Evolutionary conservation across 208 protist species (phyloP).

Genomic region (Strigomonas culicis): DNA sequence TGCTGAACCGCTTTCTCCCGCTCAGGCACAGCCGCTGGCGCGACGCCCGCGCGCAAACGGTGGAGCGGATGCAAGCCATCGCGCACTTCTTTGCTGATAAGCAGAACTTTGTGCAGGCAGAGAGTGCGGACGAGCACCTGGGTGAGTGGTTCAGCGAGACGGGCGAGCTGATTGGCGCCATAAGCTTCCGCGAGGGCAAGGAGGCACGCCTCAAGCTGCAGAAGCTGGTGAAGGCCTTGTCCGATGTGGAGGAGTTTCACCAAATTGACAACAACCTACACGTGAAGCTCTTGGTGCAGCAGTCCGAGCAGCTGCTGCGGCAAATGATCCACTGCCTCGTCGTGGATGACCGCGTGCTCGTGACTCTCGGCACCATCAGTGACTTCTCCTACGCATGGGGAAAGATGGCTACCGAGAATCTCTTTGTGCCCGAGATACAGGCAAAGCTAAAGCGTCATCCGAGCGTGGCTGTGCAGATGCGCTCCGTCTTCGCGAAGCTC

Average conservation of each 20-base stretch:
- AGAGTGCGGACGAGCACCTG: slow-evolving; percentile 83
- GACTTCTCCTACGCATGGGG: slow-evolving; percentile 98
- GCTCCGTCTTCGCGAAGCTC: slow-evolving; percentile 97
- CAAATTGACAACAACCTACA: slow-evolving; percentile 88
- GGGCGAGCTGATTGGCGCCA: slow-evolving; percentile 47
- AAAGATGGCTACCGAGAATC: slow-evolving; percentile 83
- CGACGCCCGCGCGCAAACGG: slow-evolving; percentile 55
- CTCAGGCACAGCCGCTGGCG: slow-evolving; percentile 90
- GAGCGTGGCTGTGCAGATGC: slow-evolving; percentile 90
- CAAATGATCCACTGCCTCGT: slow-evolving; percentile 96
- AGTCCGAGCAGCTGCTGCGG: slow-evolving; percentile 80
- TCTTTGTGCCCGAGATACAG: slow-evolving; percentile 92
- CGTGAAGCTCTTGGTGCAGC: slow-evolving; percentile 91
- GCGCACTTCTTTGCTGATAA: slow-evolving; percentile 92
- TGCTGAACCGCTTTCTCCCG: slow-evolving; percentile 88
- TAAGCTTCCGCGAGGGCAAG: slow-evolving; percentile 49
- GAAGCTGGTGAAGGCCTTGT: slow-evolving; percentile 94
- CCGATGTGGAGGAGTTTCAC: slow-evolving; percentile 96
- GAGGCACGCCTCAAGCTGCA: slow-evolving; percentile 93
- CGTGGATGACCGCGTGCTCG: slow-evolving; percentile 86
- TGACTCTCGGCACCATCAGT: slow-evolving; percentile 86
- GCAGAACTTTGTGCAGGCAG: slow-evolving; percentile 70
- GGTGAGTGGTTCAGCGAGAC: slow-evolving; percentile 94
- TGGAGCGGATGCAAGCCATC: slow-evolving; percentile 64
- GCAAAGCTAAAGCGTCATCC: slow-evolving; percentile 90